A percentile compares a stretch with the other conserved stretches of the same genome.
Conservation (phyloP, 257 asterid genomes). For the Solanum commersonii region DNA sequence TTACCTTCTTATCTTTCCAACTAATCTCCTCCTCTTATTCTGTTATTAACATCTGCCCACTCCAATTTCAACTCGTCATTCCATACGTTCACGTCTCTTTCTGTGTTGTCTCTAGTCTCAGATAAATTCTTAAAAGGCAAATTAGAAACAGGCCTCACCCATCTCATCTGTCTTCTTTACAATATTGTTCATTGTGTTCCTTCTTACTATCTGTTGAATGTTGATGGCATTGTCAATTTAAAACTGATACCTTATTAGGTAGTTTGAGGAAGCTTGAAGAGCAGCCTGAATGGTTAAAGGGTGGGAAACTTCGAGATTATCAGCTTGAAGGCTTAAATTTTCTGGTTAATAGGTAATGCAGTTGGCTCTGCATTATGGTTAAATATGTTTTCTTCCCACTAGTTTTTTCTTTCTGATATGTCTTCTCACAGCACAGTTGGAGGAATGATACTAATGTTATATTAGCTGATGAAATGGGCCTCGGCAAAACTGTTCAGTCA, state of each 20-base stretch:
- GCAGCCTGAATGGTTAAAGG: conserved; percentile 97
- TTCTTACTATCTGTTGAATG: not conserved
- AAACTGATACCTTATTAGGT: conserved; percentile 35
- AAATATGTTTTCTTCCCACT: conserved; percentile 2
- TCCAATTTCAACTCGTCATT: not conserved
- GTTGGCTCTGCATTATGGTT: conserved; percentile 11
- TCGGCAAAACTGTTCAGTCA: conserved; percentile 97
- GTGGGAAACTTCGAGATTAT: conserved; percentile 98
- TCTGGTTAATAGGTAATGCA: conserved; percentile 86
- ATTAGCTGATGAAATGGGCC: conserved; percentile 99
- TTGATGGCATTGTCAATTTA: not conserved
- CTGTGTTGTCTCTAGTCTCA: not conserved
- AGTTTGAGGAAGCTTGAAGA: conserved; percentile 97
- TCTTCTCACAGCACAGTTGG: conserved; percentile 76
- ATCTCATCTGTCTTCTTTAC: not conserved
- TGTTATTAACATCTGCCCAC: not conserved
- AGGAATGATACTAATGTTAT: conserved; percentile 96
- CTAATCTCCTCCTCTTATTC: not conserved
- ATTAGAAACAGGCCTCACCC: not conserved
- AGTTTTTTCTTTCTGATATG: conserved; percentile 30
- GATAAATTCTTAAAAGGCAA: not conserved
- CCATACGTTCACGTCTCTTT: not conserved
- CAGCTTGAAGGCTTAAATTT: conserved; percentile 99
- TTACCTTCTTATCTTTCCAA: not conserved
- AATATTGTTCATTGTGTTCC: not conserved